Evolutionary conservation across 352 stramenopile genomes (phyloP).

Genomic region (Phytopythium vexans): DNA sequence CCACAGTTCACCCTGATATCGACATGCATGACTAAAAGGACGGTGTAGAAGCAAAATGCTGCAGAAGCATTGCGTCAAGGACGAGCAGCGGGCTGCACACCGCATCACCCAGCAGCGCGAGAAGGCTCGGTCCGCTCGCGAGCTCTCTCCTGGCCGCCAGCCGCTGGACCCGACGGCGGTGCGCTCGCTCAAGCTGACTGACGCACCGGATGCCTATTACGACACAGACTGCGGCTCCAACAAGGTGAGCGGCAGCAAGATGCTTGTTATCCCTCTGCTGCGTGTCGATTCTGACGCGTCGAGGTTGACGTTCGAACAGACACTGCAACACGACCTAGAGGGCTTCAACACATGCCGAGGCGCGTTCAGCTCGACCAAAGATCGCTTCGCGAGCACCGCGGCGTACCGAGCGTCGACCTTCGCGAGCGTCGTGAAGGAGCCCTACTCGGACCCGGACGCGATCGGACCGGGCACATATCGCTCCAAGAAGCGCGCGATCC

Average conservation of each 20-base stretch:
- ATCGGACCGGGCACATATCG: constrained; percentile 64
- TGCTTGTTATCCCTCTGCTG: not conserved
- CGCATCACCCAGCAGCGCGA: constrained; percentile 41
- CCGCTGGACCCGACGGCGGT: constrained; percentile 46
- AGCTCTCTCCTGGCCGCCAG: constrained; percentile 23
- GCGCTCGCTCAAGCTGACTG: constrained; percentile 37
- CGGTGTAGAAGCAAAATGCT: constrained; percentile 61
- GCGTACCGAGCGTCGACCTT: constrained; percentile 68
- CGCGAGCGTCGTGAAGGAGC: constrained; percentile 69
- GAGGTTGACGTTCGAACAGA: constrained; percentile 12
- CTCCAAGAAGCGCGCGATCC: constrained; percentile 48
- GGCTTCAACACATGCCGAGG: constrained; percentile 45
- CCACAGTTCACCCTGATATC: not conserved
- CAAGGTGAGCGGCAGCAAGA: constrained; percentile 20
- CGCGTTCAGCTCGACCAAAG: constrained; percentile 60
- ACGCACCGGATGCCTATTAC: constrained; percentile 52
- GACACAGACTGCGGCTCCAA: constrained; percentile 64
- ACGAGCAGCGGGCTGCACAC: constrained; percentile 56
- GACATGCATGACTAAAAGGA: not conserved
- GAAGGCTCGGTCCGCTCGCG: constrained; percentile 29
- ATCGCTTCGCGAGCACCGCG: constrained; percentile 60
- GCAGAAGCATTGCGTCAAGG: constrained; percentile 58
- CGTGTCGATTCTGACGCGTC: not conserved
- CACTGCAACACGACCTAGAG: constrained; percentile 41
- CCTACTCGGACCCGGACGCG: constrained; percentile 51